Conservation (phyloP, 768 basidiomycete species). For the Chalciporus piperatus region DNA sequence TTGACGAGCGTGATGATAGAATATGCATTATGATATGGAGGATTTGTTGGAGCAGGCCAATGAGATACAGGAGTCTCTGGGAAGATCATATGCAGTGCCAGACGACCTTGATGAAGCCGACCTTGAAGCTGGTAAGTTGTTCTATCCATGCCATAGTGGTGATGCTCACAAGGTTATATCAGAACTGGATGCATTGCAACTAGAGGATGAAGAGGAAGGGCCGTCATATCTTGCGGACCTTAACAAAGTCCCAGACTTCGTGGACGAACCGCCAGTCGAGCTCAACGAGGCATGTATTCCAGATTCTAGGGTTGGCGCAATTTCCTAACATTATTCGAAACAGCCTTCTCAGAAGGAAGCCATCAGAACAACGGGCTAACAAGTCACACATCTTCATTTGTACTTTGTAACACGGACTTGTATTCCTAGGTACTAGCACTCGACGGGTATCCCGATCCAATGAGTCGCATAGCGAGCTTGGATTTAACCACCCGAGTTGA, state of each 20-base stretch:
- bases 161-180: conserved; percentile 6
- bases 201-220: conserved; percentile 91
- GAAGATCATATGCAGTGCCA: conserved; percentile 91
- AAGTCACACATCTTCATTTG: background rate
- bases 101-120: conserved; percentile 98
- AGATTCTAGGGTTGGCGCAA: background rate
- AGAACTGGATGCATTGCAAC: conserved; percentile 93
- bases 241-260: conserved; percentile 87
- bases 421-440: conserved; percentile 12
- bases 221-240: conserved; percentile 85
- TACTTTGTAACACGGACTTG: conserved; percentile 10
- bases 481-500: background rate
- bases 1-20: conserved; percentile 44
- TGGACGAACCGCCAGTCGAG: conserved; percentile 84
- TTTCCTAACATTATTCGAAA: conserved; percentile 1
- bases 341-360: conserved; percentile 54
- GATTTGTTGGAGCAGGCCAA: conserved; percentile 96
- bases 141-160: background rate
- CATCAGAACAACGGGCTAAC: conserved; percentile 47
- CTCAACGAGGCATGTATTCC: conserved; percentile 48
- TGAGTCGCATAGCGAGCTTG: background rate
- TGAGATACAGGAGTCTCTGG: conserved; percentile 93
- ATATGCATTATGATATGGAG: conserved; percentile 97
- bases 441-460: background rate
- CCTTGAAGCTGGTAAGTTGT: conserved; percentile 80